Evolutionary conservation across 2,329 filamentous ascomycete species (phyloP).

Genomic region (Colletotrichum falcatum): DNA sequence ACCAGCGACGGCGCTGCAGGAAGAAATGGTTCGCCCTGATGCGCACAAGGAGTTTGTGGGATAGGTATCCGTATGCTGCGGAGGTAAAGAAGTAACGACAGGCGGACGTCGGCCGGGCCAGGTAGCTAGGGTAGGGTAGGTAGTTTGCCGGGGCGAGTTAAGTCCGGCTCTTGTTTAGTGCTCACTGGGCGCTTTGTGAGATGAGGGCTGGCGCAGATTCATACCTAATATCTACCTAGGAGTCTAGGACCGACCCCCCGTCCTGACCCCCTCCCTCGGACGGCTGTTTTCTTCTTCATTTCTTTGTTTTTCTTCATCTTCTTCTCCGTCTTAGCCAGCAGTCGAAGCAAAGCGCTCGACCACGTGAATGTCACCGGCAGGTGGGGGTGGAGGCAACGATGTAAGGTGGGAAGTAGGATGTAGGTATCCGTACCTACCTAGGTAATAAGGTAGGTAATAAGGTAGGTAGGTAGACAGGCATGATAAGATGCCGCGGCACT

Average conservation of each 20-base stretch:
- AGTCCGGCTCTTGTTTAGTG: conserved; percentile 24
- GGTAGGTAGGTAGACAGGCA: not conserved
- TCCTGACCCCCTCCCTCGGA: not conserved
- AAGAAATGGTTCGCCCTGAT: not conserved
- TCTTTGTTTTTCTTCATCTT: no score
- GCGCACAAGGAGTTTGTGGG: not conserved
- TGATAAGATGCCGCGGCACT: not conserved
- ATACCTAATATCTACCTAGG: not conserved
- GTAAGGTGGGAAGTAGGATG: not conserved
- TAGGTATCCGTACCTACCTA: not conserved
- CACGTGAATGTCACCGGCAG: not conserved
- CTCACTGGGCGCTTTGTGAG: conserved; percentile 11
- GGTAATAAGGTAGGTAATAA: not conserved
- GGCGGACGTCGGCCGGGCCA: conserved; percentile 4
- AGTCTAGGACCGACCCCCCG: not conserved
- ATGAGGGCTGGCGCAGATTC: conserved; percentile 1
- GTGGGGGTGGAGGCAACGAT: not conserved
- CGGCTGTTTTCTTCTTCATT: not conserved
- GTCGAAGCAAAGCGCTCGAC: not conserved
- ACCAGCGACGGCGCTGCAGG: not conserved
- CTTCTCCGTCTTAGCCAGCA: not conserved
- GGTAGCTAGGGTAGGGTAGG: no score
- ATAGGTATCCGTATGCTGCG: no score
- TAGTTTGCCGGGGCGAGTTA: conserved; percentile 22
- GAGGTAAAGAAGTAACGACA: not conserved